Evolutionary conservation across 2,329 filamentous ascomycete species (phyloP), one percentile per base, ranked within the genome.

Genomic region (Alternaria consortialis): DNA sequence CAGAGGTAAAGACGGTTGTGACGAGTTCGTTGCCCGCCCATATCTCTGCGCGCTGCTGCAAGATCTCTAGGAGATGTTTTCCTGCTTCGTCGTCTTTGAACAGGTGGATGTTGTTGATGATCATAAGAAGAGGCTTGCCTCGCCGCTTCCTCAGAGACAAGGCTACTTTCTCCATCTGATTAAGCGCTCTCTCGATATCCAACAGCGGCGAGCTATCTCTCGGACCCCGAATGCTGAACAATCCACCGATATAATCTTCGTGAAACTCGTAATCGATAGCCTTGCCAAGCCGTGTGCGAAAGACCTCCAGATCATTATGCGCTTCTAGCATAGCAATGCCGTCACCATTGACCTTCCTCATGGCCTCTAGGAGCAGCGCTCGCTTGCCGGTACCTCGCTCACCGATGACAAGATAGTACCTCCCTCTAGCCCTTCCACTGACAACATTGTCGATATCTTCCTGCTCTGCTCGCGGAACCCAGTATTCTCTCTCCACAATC

Each of bases 351-450:
- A 94, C 90, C 77, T 94, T 94, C 50, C 90, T 88, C 94, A 99
- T 98, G 1, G 92, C 92, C 75, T 97, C 93, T 7, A 98, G 83
- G 69, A 98, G 83, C 92, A 98, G 96, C 64, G 92, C 95, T 57
- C 92, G 94, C 82, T 99, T 99, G 9, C 95, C 95, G 0, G 92
- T 96, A 4, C 95, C 95, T 81, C 98, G 97, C 76, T 98, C 94
- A 25, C 94, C 95, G 53, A 98, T 89, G 4, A 99, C 83, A 2
- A 99, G 85, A 76, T 95, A 91, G 75, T 99, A 99, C 74, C 95
- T 92, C 7, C 95, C 95, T 43, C 83, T 83, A 23, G 87, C 82
- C 2, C 83, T 81, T 1, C 94, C 95, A 46, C 84, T 82, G 20
- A 99, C 86, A 64, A 99, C 97, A n/a, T 82, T 82, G 76, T 98